A percentile compares a stretch with the other conserved stretches of the same genome.
phyloP scores from a whole-genome alignment of 495 filamentous ascomycete species.

The Lasiosphaeria miniovina region DNA sequence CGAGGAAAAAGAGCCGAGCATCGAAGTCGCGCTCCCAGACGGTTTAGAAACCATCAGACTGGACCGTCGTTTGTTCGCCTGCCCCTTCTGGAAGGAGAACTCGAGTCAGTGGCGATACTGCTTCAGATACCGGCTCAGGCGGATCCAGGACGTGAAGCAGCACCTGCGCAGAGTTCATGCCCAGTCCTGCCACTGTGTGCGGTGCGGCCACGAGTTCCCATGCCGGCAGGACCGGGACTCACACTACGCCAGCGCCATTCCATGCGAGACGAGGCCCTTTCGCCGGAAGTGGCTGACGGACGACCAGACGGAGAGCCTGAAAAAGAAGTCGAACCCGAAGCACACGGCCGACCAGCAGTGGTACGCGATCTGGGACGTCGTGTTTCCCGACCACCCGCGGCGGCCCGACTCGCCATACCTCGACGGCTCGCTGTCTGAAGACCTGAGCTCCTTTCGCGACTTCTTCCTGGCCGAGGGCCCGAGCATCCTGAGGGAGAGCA shows the following conservation, averaged over 20 bases:
- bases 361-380: conserved; percentile 13
- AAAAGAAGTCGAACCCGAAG: neutral
- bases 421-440: conserved; percentile 3
- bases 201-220: conserved; percentile 5
- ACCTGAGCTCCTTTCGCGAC: conserved; percentile 6
- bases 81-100: conserved; percentile 13
- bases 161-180: conserved; percentile 5
- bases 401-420: conserved; percentile 10
- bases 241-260: neutral
- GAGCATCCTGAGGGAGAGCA: neutral
- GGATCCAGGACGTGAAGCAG: conserved; percentile 13
- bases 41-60: neutral
- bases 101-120: conserved; percentile 2
- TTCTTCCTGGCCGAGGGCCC: conserved; percentile 5
- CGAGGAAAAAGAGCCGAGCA: neutral
- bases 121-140: conserved; percentile 8
- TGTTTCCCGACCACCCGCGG: conserved; percentile 3
- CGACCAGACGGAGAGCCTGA: neutral
- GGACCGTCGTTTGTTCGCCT: neutral
- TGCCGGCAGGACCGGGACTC: neutral
- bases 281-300: conserved; percentile 1
- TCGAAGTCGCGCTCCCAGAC: neutral
- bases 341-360: conserved; percentile 8
- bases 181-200: conserved; percentile 2
- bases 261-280: neutral